These are phyloP conservation scores for Aurinia saxatilis DNA, from an alignment of 345 rosid species.

Conservation along the genomic window DNA sequence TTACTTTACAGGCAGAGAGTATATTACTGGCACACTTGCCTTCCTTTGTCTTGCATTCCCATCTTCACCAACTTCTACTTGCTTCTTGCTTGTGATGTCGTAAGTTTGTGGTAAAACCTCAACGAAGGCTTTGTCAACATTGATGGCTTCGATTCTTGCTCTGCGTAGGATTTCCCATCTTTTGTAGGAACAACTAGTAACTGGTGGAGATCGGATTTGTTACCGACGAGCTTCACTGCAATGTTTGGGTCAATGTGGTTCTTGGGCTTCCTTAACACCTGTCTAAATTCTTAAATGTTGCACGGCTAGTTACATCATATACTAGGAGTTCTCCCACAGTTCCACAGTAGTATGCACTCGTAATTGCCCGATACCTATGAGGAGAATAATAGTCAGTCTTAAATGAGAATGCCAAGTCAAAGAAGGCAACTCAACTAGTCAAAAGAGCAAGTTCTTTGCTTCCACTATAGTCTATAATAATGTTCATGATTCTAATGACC, in stretches of 20 bases:
- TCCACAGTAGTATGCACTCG: conserved; percentile 71
- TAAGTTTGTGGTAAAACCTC: no score
- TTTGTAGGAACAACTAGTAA: no score
- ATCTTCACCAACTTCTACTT: conserved; percentile 43
- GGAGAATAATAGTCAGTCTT: neutral
- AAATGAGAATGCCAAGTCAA: neutral
- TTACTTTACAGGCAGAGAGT: no score
- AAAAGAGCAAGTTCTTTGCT: no score
- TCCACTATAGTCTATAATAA: neutral
- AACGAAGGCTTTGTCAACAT: conserved; percentile 55
- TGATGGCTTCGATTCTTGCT: conserved; percentile 48
- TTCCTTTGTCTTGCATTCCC: no score
- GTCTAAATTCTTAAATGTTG: conserved; percentile 59
- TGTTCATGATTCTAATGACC: neutral
- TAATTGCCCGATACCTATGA: conserved; percentile 59
- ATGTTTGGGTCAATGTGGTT: no score
- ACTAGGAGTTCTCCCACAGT: conserved; percentile 65
- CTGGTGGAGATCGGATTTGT: no score
- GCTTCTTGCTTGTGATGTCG: no score
- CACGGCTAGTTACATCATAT: conserved; percentile 57
- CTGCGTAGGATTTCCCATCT: conserved; percentile 51
- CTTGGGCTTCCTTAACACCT: conserved; percentile 57
- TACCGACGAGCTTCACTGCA: no score
- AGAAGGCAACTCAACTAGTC: neutral
- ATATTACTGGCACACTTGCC: no score